Evolutionary conservation across 345 rosid genomes (phyloP), one percentile per base, ranked within the genome.

Genomic region (Eucalyptus camaldulensis): DNA sequence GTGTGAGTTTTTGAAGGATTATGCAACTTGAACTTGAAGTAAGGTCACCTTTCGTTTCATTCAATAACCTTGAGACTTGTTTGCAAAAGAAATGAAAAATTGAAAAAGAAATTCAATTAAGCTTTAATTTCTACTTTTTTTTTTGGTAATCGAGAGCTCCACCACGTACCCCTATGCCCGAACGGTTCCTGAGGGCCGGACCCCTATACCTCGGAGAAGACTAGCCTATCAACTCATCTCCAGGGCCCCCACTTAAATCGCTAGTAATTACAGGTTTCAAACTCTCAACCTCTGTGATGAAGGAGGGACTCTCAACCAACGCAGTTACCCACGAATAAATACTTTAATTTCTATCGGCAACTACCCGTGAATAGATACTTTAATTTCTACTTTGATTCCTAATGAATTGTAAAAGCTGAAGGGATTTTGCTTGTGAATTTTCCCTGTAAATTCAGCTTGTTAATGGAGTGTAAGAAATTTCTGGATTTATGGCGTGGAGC

Each of bases 11-110:
- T 94, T 72, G 96, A 97, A 94, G 96, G 99, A 49, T 95, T 98
- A 95, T 98, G 97, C 94, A 96, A 96, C 93, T 90, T 97, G 89
- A 96, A 96, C 93, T 90, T 97, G 89, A 98, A 97, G 88, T 99
- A 96, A 98, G 99, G 96, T 88, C 54, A 47, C 33, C 76, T 13
- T 22, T 6, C 1, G 1, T 85, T 81, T 43, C 22, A 31, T 16
- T 69, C 43, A 69, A 69, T 69, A 69, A 8, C 16, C 31, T 60
- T 12, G 16, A 60, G 67, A 60, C n/a, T 60, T 27, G 67, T 60
- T 31, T 60, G 15, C 31, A 60, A 60, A 56, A 56, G 62, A 56
- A 56, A 56, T 10, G 6, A 29, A 56, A 1, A 56, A 60, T 6
- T 27, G 31, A 14, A 60, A 60, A 29, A 60, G 8, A 60, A 27